These are phyloP conservation scores for Circinella minor DNA, from an alignment of 371 early-diverging fungal genomes.

Conservation along the genomic window DNA sequence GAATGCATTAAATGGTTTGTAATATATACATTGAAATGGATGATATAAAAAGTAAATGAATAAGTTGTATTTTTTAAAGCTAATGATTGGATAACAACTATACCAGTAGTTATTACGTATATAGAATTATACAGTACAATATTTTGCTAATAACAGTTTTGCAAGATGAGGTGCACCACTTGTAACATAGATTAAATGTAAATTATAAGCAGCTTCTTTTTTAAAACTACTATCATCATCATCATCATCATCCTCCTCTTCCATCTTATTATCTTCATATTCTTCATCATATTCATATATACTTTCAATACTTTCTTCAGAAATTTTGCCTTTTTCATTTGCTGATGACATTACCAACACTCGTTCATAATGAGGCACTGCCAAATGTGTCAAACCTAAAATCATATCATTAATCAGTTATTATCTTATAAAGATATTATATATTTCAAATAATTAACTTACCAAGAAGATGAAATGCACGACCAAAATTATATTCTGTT, in stretches of 20 bases:
- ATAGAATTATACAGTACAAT: slow-evolving; percentile 1
- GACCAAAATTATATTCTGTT: slow-evolving; percentile 84
- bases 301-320: slow-evolving; percentile 24
- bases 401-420: no score
- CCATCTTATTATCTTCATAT: slow-evolving; percentile 11
- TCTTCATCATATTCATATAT: slow-evolving; percentile 30
- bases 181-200: slow-evolving; percentile 69
- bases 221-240: slow-evolving; percentile 58
- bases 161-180: slow-evolving; percentile 78
- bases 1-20: no score
- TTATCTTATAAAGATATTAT: neutral
- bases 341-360: slow-evolving; percentile 64
- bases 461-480: slow-evolving; percentile 86
- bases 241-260: slow-evolving; percentile 34
- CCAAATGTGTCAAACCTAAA: slow-evolving; percentile 74
- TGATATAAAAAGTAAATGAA: no score
- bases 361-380: slow-evolving; percentile 80
- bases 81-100: no score
- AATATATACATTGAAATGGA: no score
- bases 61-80: no score
- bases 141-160: slow-evolving; percentile 56
- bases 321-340: slow-evolving; percentile 25
- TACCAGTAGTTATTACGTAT: slow-evolving; percentile 10
- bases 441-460: neutral
- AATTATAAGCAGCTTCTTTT: slow-evolving; percentile 82